Evolutionary conservation across 805 yeast genomes (phyloP).

Genomic region (Priceomyces fermenticarens): DNA sequence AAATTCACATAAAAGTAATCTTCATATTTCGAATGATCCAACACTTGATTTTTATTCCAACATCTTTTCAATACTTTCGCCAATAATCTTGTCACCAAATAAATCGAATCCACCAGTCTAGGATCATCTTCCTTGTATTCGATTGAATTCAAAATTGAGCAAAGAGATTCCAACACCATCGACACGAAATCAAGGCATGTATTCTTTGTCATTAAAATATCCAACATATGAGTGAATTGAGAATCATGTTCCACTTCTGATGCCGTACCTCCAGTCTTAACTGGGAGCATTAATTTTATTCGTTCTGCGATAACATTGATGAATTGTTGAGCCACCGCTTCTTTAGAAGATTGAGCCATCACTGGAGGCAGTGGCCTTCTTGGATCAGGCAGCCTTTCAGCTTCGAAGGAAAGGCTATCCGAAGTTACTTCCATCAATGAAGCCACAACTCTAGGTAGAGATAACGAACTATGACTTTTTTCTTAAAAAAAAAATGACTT

Average conservation of each 20-base stretch:
- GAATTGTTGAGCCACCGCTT: slow-evolving; percentile 12
- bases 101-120: slow-evolving; percentile 27
- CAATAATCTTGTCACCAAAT: slow-evolving; percentile 30
- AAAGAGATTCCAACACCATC: slow-evolving; percentile 1
- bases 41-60: slow-evolving; percentile 26
- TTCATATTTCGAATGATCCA: slow-evolving; percentile 6
- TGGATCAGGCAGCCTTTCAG: too few relatives aligned
- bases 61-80: slow-evolving; percentile 22
- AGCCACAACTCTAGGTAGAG: too few relatives aligned
- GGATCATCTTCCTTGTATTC: slow-evolving; percentile 23
- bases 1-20: slow-evolving; percentile 14
- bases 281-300: slow-evolving; percentile 34
- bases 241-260: slow-evolving; percentile 41
- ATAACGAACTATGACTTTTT: too few relatives aligned
- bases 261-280: slow-evolving; percentile 34
- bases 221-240: slow-evolving; percentile 31
- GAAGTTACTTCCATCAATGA: too few relatives aligned
- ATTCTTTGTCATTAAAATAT: slow-evolving; percentile 21
- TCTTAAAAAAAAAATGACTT: too few relatives aligned
- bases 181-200: neutral
- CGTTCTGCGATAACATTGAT: slow-evolving; percentile 24
- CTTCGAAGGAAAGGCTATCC: too few relatives aligned
- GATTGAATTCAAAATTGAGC: slow-evolving; percentile 3
- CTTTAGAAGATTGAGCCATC: too few relatives aligned
- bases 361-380: too few relatives aligned